These are phyloP conservation scores for Apophysomyces sp. DNA, from an alignment of 371 early-diverging fungal species.

Conservation along the genomic window DNA sequence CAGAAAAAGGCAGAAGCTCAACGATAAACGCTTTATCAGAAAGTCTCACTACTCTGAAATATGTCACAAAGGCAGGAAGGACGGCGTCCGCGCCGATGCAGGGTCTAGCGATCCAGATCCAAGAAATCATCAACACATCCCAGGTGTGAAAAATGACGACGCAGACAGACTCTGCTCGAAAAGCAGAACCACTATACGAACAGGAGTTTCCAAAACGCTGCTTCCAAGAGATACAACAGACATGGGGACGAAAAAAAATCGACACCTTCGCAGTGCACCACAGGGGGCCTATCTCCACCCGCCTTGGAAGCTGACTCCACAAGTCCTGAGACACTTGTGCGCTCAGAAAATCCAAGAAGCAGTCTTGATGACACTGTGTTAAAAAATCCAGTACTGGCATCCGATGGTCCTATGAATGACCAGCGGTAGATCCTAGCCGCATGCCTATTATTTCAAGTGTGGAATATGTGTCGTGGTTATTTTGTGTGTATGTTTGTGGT, in stretches of 20 bases:
- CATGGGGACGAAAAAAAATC: constrained; percentile 15
- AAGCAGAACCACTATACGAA: constrained; percentile 16
- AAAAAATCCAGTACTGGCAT: constrained; percentile 15
- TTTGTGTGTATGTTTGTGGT: too few species aligned
- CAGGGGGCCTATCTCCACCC: constrained; percentile 4
- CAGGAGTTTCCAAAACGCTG: constrained; percentile 1
- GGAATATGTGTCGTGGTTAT: too few species aligned
- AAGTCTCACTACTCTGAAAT: constrained; percentile 17
- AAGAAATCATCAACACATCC: constrained; percentile 18
- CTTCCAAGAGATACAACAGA: constrained; percentile 3
- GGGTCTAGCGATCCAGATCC: constrained; percentile 13
- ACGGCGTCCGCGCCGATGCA: constrained; percentile 13
- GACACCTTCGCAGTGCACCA: constrained; percentile 13
- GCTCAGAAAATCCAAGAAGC: neutral
- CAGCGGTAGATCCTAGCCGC: constrained; percentile 7
- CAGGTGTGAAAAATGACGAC: constrained; percentile 9
- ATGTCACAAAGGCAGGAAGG: constrained; percentile 15
- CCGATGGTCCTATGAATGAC: constrained; percentile 10
- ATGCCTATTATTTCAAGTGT: constrained; percentile 12
- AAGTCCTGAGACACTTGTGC: constrained; percentile 3
- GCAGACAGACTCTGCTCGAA: constrained; percentile 12
- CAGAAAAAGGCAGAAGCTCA: neutral
- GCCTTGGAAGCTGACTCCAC: constrained; percentile 6
- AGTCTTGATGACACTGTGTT: constrained; percentile 10
- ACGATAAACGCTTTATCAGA: neutral